Evolutionary conservation across 257 asterid species (phyloP).

Genomic region (Gynochthodes officinalis): DNA sequence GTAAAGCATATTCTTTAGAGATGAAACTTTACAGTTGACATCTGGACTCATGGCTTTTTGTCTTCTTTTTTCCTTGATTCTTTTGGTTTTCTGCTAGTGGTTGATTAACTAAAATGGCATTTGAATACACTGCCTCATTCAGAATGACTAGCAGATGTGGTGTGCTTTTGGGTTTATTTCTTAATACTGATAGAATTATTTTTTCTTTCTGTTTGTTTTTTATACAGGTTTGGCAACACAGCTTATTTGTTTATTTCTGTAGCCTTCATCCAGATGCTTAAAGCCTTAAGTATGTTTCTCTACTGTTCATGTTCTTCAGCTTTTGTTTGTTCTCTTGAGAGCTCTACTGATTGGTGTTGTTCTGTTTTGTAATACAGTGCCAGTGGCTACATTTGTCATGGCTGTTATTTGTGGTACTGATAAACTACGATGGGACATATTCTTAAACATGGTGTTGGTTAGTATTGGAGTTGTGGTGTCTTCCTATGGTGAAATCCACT

Average conservation of each 20-base stretch:
- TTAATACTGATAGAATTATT: conserved; percentile 10
- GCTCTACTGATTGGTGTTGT: conserved; percentile 26
- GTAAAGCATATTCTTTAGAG: neutral
- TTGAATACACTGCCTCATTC: neutral
- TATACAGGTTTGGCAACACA: conserved; percentile 94
- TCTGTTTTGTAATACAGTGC: conserved; percentile 63
- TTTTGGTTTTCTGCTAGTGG: neutral
- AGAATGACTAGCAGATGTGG: neutral
- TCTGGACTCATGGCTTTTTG: neutral
- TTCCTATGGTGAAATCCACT: conserved; percentile 95
- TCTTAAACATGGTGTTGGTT: conserved; percentile 89
- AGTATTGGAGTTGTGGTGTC: conserved; percentile 93
- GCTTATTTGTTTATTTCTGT: conserved; percentile 95
- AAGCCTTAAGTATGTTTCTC: conserved; percentile 80
- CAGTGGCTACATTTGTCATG: conserved; percentile 94
- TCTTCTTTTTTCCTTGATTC: neutral
- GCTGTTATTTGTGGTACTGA: conserved; percentile 95
- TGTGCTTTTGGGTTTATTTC: neutral
- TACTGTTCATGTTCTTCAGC: conserved; percentile 12
- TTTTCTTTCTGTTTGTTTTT: conserved; percentile 16
- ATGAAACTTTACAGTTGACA: neutral
- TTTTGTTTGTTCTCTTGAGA: conserved; percentile 12
- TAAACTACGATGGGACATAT: conserved; percentile 79
- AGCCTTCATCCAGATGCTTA: conserved; percentile 99
- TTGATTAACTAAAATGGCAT: neutral